Evolutionary conservation across 2,329 filamentous ascomycete species (phyloP).

Genomic region (Endothia cerciana): DNA sequence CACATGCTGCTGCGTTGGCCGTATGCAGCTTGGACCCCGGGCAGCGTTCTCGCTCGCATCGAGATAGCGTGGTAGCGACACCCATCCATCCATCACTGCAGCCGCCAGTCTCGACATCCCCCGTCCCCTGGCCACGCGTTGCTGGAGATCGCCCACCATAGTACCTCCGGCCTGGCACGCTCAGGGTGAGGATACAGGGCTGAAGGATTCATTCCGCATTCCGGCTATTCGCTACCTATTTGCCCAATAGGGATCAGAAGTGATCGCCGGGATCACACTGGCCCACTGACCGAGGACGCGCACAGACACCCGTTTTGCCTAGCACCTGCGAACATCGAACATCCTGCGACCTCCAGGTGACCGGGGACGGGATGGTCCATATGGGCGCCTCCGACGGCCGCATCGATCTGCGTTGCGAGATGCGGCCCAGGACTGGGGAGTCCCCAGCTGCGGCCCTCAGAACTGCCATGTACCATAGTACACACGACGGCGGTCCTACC

Average conservation of each 20-base stretch:
- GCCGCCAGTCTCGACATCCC: not conserved
- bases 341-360: not conserved
- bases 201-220: conserved; percentile 5
- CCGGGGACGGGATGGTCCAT: not conserved
- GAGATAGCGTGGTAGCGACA: not conserved
- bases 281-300: not conserved
- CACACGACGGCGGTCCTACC: too few relatives aligned
- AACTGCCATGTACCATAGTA: not conserved
- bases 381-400: conserved; percentile 1
- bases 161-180: not conserved
- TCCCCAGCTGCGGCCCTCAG: not conserved
- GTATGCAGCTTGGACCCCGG: not conserved
- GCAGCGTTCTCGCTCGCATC: not conserved
- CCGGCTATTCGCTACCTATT: not conserved
- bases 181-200: not conserved
- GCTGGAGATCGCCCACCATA: not conserved
- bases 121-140: not conserved
- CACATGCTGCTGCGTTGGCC: not conserved
- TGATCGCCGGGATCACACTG: not conserved
- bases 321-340: not conserved
- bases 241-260: not conserved
- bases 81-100: not conserved
- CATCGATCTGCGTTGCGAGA: not conserved
- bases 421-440: not conserved
- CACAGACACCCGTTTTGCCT: not conserved